phyloP scores from a whole-genome alignment of 1,284 basidiomycete genomes.

The Taiwanofungus camphoratus region DNA sequence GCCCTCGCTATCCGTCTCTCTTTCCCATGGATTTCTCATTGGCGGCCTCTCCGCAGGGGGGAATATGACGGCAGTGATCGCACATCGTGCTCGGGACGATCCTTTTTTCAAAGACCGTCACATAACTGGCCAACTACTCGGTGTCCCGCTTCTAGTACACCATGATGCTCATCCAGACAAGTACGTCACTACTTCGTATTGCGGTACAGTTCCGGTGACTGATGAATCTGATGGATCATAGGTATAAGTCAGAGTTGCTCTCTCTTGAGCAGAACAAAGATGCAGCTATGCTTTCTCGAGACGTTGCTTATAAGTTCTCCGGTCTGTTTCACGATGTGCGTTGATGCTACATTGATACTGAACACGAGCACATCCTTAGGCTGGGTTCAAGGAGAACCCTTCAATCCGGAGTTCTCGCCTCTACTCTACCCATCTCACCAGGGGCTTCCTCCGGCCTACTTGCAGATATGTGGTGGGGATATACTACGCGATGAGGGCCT shows the following conservation, averaged over 20 bases:
- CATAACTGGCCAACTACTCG: constrained; percentile 17
- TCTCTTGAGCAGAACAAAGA: constrained; percentile 20
- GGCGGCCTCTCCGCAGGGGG: constrained; percentile 18
- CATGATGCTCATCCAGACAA: constrained; percentile 5
- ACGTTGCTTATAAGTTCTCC: neutral
- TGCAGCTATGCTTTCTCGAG: constrained; percentile 9
- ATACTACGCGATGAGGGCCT: constrained; percentile 21
- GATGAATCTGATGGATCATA: constrained; percentile 1
- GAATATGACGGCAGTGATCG: constrained; percentile 15
- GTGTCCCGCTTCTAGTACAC: constrained; percentile 11
- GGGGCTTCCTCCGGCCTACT: constrained; percentile 17
- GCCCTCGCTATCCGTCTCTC: constrained; percentile 5
- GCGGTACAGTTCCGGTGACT: no score
- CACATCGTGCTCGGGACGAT: constrained; percentile 16
- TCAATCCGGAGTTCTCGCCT: constrained; percentile 13
- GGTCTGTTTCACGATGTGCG: neutral
- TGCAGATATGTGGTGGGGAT: constrained; percentile 19
- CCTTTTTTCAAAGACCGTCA: constrained; percentile 13
- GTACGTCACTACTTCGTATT: neutral
- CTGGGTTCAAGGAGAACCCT: constrained; percentile 2
- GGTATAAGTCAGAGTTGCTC: constrained; percentile 18
- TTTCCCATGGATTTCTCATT: constrained; percentile 18
- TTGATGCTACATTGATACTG: neutral
- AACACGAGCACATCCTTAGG: neutral
- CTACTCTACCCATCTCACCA: constrained; percentile 14